A percentile compares a stretch with the other conserved stretches of the same genome.
These are phyloP conservation scores for Canavalia gladiata DNA, from an alignment of 306 rosid species.

Conservation along the genomic window DNA sequence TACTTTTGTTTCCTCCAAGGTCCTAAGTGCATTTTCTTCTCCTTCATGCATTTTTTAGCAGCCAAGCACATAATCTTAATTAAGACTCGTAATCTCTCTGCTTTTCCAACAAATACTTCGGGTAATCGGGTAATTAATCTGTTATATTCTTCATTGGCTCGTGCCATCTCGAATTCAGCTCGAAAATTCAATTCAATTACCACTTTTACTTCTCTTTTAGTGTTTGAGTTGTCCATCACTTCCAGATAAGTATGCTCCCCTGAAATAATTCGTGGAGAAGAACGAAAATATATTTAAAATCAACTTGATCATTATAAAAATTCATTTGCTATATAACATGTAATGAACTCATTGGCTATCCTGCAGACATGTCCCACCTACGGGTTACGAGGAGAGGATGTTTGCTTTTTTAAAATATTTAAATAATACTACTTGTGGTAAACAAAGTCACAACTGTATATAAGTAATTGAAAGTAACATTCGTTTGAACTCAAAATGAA, in stretches of 20 bases:
- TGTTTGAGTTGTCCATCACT: slow-evolving; percentile 62
- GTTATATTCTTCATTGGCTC: slow-evolving; percentile 74
- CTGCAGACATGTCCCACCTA: background rate
- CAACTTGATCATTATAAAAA: background rate
- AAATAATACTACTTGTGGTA: background rate
- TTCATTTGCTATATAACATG: background rate
- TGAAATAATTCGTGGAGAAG: slow-evolving; percentile 35
- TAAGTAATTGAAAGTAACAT: background rate
- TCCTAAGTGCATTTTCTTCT: slow-evolving; percentile 84
- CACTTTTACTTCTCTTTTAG: slow-evolving; percentile 58
- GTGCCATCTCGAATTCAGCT: slow-evolving; percentile 82
- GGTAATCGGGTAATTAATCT: slow-evolving; percentile 63
- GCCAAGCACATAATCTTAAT: slow-evolving; percentile 76
- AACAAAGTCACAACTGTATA: background rate
- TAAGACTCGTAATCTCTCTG: slow-evolving; percentile 60
- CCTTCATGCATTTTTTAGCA: slow-evolving; percentile 83
- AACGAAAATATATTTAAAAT: background rate
- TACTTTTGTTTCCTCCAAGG: slow-evolving; percentile 90
- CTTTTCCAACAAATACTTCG: slow-evolving; percentile 73
- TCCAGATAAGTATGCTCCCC: slow-evolving; percentile 82
- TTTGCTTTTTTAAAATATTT: background rate
- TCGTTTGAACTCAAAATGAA: background rate
- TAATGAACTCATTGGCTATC: background rate
- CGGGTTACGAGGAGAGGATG: background rate
- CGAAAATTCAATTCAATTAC: slow-evolving; percentile 78